Evolutionary conservation across 495 filamentous ascomycete genomes (phyloP).

Genomic region (Talaromyces trachyspermus): DNA sequence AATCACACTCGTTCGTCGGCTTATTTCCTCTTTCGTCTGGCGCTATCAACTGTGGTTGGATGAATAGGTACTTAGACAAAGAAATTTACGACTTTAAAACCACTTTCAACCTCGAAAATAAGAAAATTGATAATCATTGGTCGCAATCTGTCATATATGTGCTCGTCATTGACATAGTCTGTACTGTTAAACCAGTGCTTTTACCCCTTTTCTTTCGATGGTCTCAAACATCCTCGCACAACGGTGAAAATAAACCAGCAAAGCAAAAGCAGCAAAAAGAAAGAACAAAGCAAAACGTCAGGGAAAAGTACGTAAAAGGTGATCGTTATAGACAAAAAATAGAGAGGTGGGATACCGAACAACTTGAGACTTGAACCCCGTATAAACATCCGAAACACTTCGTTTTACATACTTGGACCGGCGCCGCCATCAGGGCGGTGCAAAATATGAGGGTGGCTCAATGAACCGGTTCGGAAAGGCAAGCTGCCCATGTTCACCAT

Average conservation of each 20-base stretch:
- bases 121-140: neutral
- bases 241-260: neutral
- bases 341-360: neutral
- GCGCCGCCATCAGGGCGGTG: slow-evolving; percentile 4
- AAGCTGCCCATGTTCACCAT: slow-evolving; percentile 13
- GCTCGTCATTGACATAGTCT: neutral
- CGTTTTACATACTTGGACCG: neutral
- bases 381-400: neutral
- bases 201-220: neutral
- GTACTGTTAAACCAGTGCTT: slow-evolving; percentile 3
- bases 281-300: neutral
- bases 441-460: slow-evolving; percentile 25
- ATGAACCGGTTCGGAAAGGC: slow-evolving; percentile 27
- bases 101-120: too few relatives aligned
- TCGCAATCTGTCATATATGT: neutral
- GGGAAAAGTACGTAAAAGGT: too few relatives aligned
- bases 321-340: neutral
- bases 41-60: too few relatives aligned
- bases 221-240: neutral
- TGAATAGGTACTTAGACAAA: too few relatives aligned
- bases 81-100: too few relatives aligned
- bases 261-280: neutral
- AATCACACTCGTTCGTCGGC: neutral
- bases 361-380: too few relatives aligned
- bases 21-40: neutral